Base-by-base conservation (phyloP, 441 rosid genomes). In the Eruca vesicaria region DNA sequence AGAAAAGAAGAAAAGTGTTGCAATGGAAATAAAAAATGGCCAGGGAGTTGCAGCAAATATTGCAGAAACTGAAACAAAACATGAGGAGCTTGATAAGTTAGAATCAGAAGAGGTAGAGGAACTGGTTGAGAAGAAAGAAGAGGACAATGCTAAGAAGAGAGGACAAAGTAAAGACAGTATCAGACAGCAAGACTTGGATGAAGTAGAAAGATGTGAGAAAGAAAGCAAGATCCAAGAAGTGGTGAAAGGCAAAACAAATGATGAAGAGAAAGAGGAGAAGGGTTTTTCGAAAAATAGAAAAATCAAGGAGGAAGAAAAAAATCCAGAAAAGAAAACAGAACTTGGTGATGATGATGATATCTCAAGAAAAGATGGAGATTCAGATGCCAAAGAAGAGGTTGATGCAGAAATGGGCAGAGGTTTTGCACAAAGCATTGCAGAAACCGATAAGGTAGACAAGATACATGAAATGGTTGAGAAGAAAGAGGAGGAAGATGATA, bases 361-460 rank as follows among this genome's bases (percentile, higher is more conserved):
- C 11, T 48, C 55, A 48, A 48, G 21, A 48, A 28, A 16, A 50
- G 21, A 0, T 45, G 9, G 21, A 60, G 48, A 35, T 12, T 59
- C 41, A 62, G 73, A 74, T 16, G 31, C 45, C 20, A 77, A 48
- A 60, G 20, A 70, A 65, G 63, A 53, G 14, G 14, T 53, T 53
- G n/a, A 53, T 12, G 50, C 26, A 18, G 58, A 53, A 19, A 53
- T 9, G 28, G 28, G 58, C 0, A 0, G 16, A 15, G 11, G 21
- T 7, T 14, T 5, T 67, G 76, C 4, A 26, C 29, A 3, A 26
- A 26, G 4, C 29, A 26, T 26, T 26, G 29, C 29, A 26, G 29
- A 26, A 26, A 26, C 29, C 4, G 29, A 45, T 45, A 20, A 45
- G 53, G 53, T 6, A 26, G 29, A 26, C 29, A 26, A 26, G 4